Percentiles rank a stretch among this genome's conserved stretches.
Conservation (phyloP, 768 basidiomycete species). For the Pleurotus citrinopileatus region DNA sequence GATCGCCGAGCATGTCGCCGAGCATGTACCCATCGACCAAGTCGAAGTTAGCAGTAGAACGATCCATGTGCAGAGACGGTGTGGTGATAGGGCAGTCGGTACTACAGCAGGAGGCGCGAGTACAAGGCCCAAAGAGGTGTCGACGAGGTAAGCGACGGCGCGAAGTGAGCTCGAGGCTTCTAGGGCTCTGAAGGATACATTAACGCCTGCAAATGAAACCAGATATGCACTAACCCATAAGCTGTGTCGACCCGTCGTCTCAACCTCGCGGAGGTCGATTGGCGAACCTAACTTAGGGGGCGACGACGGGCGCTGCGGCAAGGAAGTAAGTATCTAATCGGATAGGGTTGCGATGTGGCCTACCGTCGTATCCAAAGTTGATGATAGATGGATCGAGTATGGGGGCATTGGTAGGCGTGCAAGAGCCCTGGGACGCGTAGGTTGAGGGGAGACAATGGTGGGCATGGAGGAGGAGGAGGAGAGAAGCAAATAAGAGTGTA, state of each 20-base stretch:
- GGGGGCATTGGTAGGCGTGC: neutral
- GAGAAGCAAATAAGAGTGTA: constrained; percentile 26
- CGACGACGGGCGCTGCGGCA: constrained; percentile 5
- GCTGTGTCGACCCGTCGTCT: neutral
- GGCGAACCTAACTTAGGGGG: neutral
- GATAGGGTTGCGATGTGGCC: neutral
- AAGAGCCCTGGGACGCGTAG: constrained; percentile 1
- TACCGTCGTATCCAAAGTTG: neutral
- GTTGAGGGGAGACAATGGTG: constrained; percentile 38
- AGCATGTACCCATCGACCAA: neutral
- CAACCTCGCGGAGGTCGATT: neutral
- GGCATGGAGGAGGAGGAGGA: constrained; percentile 25
- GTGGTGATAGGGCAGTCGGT: constrained; percentile 2
- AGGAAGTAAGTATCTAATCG: constrained; percentile 10
- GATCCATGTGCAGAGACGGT: neutral
- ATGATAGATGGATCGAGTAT: neutral
- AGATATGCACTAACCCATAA: constrained; percentile 12
- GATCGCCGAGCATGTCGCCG: neutral
- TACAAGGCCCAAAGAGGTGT: constrained; percentile 5
- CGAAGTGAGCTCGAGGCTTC: neutral
- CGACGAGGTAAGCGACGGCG: constrained; percentile 19
- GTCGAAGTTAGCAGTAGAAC: neutral
- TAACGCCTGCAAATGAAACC: constrained; percentile 17
- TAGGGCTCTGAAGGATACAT: constrained; percentile 13
- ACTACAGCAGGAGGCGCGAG: neutral